Evolutionary conservation across 2,329 filamentous ascomycete species (phyloP), one percentile per base, ranked within the genome.

Genomic region (Hypoxylon sp.): DNA sequence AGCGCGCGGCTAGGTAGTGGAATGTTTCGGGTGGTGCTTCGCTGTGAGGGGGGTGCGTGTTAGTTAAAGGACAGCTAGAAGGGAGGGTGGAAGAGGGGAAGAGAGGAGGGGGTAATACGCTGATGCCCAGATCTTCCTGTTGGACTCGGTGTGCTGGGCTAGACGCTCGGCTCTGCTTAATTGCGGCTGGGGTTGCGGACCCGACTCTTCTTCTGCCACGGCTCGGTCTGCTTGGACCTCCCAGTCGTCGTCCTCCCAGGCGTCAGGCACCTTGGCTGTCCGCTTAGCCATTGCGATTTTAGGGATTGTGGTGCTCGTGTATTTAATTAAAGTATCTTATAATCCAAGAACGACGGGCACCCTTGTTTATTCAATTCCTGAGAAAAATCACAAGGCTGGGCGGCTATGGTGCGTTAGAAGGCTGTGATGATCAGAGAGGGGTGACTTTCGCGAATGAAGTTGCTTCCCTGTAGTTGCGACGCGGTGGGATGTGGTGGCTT

Each of bases 201-300:
- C 66, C 1, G 64, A 81, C 68, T 81, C 62, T 37, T 77, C 76
- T 52, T 80, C 77, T 22, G 82, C 78, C 46, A 80, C 78, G 29
- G 80, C 74, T 64, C 78, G 85, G 79, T 97, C 94, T 63, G 92
- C 93, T 77, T 92, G 87, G 5, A 84, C 82, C 78, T 95, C 93
- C 94, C 94, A 98, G 76, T 97, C 93, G 74, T 97, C 91, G 71
- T 83, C 87, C 35, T 95, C 94, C 95, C 95, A 98, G 19, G 94
- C 94, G 79, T 94, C 89, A 39, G 92, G 90, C 65, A 91, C 80
- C 22, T 80, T 80, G 52, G 73, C 63, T 9, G 67, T 84, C 82
- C 78, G 82, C 81, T 83, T 83, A 73, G 77, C 75, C 84, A 84
- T 85, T 78, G 50, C 65, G 19, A 13, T 19, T 33, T 31, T 50